Evolutionary conservation across 164 flowering plant genomes (phyloP).

Genomic region (Vitis vinifera): ASM3070453v1 NC_081808.1:1481501-1482000

Average conservation of each 20-base stretch:
- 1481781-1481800: conserved; percentile 11
- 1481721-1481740: conserved; percentile 12
- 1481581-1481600: conserved; percentile 24
- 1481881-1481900: not conserved
- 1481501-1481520: conserved; percentile 5
- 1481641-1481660: not conserved
- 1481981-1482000: conserved; percentile 22
- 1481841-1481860: not conserved
- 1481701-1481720: conserved; percentile 5
- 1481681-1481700: conserved; percentile 6
- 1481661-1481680: too few relatives aligned
- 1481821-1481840: not conserved
- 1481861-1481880: not conserved
- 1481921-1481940: conserved; percentile 1
- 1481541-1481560: conserved; percentile 7
- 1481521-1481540: conserved; percentile 8
- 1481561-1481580: conserved; percentile 19
- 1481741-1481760: conserved; percentile 18
- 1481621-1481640: not conserved
- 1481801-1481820: conserved; percentile 11
- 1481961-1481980: conserved; percentile 16
- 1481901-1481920: not conserved
- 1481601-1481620: not conserved
- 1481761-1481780: conserved; percentile 27
- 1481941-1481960: conserved; percentile 18